A percentile compares a stretch with the other conserved stretches of the same genome.
phyloP scores from a whole-genome alignment of 306 rosid species.

The Mimosa pudica region DNA sequence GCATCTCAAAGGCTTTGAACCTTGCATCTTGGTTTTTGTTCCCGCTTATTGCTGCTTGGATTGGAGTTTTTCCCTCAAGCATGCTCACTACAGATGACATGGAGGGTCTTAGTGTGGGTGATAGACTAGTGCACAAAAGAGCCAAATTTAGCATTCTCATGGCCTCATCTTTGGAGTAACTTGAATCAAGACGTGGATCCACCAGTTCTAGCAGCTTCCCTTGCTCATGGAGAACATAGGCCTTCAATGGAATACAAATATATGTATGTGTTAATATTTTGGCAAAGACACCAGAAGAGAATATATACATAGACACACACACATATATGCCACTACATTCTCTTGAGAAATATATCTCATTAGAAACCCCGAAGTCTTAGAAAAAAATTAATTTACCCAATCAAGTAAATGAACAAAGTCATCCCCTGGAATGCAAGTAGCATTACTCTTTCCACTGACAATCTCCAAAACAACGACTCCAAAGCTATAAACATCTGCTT shows the following conservation, averaged over 20 bases:
- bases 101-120: conserved; percentile 86
- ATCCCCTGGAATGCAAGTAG: conserved; percentile 65
- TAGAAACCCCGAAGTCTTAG: neutral
- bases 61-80: conserved; percentile 75
- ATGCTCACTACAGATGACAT: conserved; percentile 88
- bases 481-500: conserved; percentile 83
- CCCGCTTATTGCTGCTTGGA: conserved; percentile 56
- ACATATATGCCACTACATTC: conserved; percentile 3
- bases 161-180: conserved; percentile 58
- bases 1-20: conserved; percentile 69
- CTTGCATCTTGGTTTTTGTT: conserved; percentile 50
- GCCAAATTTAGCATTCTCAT: conserved; percentile 72
- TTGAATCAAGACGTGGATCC: conserved; percentile 68
- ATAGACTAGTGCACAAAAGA: conserved; percentile 85
- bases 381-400: conserved; percentile 56
- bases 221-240: conserved; percentile 89
- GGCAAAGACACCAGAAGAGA: neutral
- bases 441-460: conserved; percentile 84
- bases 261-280: conserved; percentile 3
- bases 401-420: conserved; percentile 88
- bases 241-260: conserved; percentile 47
- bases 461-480: conserved; percentile 77
- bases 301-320: neutral
- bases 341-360: neutral
- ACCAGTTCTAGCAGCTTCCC: conserved; percentile 82